Base-by-base conservation (phyloP, 768 basidiomycete species). In the Cytidiella melzeri region DNA sequence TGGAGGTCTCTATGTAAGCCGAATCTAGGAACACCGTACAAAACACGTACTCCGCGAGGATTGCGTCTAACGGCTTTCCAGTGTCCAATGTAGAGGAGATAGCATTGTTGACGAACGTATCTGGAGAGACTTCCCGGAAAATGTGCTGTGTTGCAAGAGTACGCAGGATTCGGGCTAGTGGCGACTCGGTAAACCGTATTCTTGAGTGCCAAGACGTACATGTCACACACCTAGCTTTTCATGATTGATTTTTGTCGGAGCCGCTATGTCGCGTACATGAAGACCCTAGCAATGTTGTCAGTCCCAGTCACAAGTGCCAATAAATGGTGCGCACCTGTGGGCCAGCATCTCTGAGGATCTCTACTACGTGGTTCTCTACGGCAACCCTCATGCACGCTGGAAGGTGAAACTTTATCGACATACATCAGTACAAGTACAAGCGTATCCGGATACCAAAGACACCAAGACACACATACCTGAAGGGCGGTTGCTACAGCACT, bases 201-300 rank as follows among this genome's bases (percentile, higher is more conserved):
- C 4, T 19, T 12, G 10, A 19, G 15, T 34, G 4, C 41, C 1
- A 18, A 20, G 1, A 13, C 4, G 25, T 21, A 7, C 7, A 27
- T 15, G 30, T 34, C 30, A 15, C 47, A 34, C 36, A 63, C 66
- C 63, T 15, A 67, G 57, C 28, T 65, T 67, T 11, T 43, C 21
- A 5, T 58, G 51, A 36, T 64, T 55, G 30, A 62, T 53, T 20
- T 43, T 44, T 37, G 47, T 57, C 26, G 51, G 46, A 44, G 48
- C 52, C 0, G 64, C 63, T 15, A 69, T 67, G 10, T 63, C 61
- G 9, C 61, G 47, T 7, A 66, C 62, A 39, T 68, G 68, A 5
- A 62, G 48, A 7, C 64, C 62, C 60, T 60, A 42, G 21, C 13
- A 38, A 27, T 41, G 39, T 2, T 19, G 36, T 12, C 6, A n/a